Base-by-base conservation (phyloP, 176 grass and related monocot species). In the Lolium rigidum region DNA sequence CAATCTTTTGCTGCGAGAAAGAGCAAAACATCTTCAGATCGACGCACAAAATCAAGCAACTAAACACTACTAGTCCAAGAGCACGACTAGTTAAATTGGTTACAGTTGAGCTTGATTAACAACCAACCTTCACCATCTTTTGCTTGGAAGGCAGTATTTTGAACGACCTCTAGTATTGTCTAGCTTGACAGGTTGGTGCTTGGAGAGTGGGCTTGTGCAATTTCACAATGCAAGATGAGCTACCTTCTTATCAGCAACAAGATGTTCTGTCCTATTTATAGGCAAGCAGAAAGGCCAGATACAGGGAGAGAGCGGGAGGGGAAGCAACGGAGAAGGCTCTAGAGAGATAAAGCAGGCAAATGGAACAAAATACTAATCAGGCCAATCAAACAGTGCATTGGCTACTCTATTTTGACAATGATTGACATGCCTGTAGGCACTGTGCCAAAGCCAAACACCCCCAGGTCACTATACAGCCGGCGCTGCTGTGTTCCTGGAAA, bases 1-100 rank as follows among this genome's bases (percentile, higher is more conserved):
- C 89, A 60, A 95, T 84, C 89, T 95, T 95, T 93, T 95, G 94
- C 94, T 93, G 86, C 65, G 24, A 80, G 47, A 71, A 0, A 50
- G n/a, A 78, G 63, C 60, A 49, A 73, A 51, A 85, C 18, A 74
- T 24, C 50, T 54, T 75, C 15, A 74, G 24, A 46, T 2, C 46
- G 2, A 28, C 0, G 59, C 16, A 66, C 44, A 74, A 50, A 24
- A 39, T 26, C 48, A 76, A 18, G 0, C 79, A 75, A 37, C 17
- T 70, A 48, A 65, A 35, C 14, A 47, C n/a, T 10, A 69, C 2
- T 16, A 38, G 12, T 64, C 4, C 11, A 25, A 63, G 35, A 54
- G 4, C 26, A 39, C 7, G 11, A 25, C 12, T 8, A 52, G 8
- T 11, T 68, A 68, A 18, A 39, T 7, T 68, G 65, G 65, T 68